These are phyloP conservation scores for Clonostachys rhizophaga DNA, from an alignment of 2,329 filamentous ascomycete genomes.

Conservation along the genomic window DNA sequence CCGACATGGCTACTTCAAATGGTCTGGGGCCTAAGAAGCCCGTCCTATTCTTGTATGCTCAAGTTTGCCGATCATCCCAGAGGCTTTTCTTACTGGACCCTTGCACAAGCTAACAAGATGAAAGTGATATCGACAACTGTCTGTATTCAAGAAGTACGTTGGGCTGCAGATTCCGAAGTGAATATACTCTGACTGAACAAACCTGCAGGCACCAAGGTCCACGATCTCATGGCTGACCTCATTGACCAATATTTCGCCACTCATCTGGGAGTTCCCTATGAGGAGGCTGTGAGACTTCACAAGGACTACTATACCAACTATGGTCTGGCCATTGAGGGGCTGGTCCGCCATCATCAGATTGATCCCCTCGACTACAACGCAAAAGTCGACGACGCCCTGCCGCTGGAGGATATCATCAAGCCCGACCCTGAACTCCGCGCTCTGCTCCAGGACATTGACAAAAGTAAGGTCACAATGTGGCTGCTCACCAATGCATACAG, in stretches of 20 bases:
- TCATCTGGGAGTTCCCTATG: slow-evolving; percentile 68
- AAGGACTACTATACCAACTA: slow-evolving; percentile 93
- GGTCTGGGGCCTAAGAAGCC: slow-evolving; percentile 16
- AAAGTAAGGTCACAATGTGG: slow-evolving; percentile 80
- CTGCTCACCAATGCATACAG: slow-evolving; percentile 95
- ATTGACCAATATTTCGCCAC: slow-evolving; percentile 63
- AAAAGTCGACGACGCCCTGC: slow-evolving; percentile 91
- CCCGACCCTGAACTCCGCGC: slow-evolving; percentile 70
- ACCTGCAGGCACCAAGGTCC: slow-evolving; percentile 66
- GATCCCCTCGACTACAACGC: slow-evolving; percentile 91
- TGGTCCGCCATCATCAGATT: slow-evolving; percentile 91
- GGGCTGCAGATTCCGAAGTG: background rate
- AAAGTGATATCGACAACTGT: slow-evolving; percentile 97
- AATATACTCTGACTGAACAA: background rate
- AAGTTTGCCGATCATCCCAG: background rate
- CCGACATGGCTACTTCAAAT: too few relatives aligned
- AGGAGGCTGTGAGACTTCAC: slow-evolving; percentile 84
- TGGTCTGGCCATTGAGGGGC: slow-evolving; percentile 92
- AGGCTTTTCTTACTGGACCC: background rate
- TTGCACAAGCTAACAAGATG: background rate
- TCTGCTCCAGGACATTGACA: slow-evolving; percentile 80
- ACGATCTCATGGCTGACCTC: slow-evolving; percentile 81
- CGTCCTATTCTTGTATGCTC: slow-evolving; percentile 36
- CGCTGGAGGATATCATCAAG: slow-evolving; percentile 78
- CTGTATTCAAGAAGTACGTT: slow-evolving; percentile 79